Base-by-base conservation (phyloP, 2,329 filamentous ascomycete species). In the Colletotrichum musae region DNA sequence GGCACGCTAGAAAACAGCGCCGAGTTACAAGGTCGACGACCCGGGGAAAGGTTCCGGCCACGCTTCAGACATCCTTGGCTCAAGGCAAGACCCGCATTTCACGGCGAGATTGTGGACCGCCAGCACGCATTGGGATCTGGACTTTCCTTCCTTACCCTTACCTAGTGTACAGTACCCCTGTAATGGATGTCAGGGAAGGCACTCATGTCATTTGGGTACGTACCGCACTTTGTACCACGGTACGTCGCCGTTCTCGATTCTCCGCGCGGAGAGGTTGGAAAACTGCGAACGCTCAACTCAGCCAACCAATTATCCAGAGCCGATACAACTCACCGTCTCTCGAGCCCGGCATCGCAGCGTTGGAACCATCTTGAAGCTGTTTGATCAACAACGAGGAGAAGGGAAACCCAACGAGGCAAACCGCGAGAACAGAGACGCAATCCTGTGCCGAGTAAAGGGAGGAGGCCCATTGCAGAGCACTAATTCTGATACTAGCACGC, bases 11-110 rank as follows among this genome's bases (percentile, higher is more conserved):
- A 59, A 41, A 57, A 21, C 58, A 45, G 51, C 52, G 57, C 39
- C 52, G 47, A 68, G 53, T 58, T 57, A 70, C 68, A 51, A 52
- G 45, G 13, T 32, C 21, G 39, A 41, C 28, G 45, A 58, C 57
- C 60, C 57, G 68, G 68, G 68, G 63, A 70, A 67, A 70, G 58
- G 68, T 70, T 68, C 68, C 68, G 64, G 58, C 47, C 68, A 67
- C 47, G 64, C 57, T 56, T 28, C n/a, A 39, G 53, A 32, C 41
- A 52, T 21, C 43, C 41, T n/a, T 45, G 18, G 45, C 32, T 28
- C 13, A 15, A 9, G 43, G 21, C 18, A 24, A 12, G 41, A n/a
- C 43, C 62, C 56, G 47, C 24, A 69, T 58, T 16, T 24, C 50
- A 57, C 61, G 24, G 61, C 50, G 61, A 69, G 18, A 65, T 59